phyloP scores from a whole-genome alignment of 306 rosid species.

The Cicer bijugum region DNA sequence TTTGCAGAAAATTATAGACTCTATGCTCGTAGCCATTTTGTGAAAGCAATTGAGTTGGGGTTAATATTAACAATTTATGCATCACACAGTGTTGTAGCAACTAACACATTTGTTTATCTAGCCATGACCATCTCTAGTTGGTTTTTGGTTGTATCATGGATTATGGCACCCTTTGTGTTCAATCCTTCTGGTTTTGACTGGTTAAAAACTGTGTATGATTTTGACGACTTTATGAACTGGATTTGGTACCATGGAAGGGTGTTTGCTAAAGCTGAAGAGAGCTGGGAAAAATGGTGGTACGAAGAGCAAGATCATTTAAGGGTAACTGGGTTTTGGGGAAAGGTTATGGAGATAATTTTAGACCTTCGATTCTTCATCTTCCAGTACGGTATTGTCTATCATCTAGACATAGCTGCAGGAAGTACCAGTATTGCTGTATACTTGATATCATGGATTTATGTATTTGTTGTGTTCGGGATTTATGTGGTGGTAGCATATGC shows the following conservation, averaged over 20 bases:
- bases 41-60: conserved; percentile 88
- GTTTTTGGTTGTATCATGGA: conserved; percentile 83
- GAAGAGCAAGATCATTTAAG: conserved; percentile 88
- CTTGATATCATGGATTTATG: conserved; percentile 78
- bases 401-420: conserved; percentile 71
- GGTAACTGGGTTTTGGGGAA: conserved; percentile 78
- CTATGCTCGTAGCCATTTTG: conserved; percentile 89
- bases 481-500: conserved; percentile 68
- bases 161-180: conserved; percentile 81
- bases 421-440: conserved; percentile 71
- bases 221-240: conserved; percentile 85
- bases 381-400: conserved; percentile 81
- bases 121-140: conserved; percentile 80
- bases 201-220: conserved; percentile 83
- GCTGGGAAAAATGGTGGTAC: conserved; percentile 98
- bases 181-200: conserved; percentile 94
- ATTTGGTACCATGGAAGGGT: conserved; percentile 75
- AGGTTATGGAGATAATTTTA: conserved; percentile 71
- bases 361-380: conserved; percentile 85
- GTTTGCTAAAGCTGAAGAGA: conserved; percentile 87
- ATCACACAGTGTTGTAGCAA: conserved; percentile 63
- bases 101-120: conserved; percentile 68
- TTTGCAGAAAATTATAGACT: conserved; percentile 93
- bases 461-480: conserved; percentile 61
- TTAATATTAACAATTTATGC: conserved; percentile 74